These are phyloP conservation scores for Infundibulicybe gibba DNA, from an alignment of 768 basidiomycete species.

Conservation along the genomic window DNA sequence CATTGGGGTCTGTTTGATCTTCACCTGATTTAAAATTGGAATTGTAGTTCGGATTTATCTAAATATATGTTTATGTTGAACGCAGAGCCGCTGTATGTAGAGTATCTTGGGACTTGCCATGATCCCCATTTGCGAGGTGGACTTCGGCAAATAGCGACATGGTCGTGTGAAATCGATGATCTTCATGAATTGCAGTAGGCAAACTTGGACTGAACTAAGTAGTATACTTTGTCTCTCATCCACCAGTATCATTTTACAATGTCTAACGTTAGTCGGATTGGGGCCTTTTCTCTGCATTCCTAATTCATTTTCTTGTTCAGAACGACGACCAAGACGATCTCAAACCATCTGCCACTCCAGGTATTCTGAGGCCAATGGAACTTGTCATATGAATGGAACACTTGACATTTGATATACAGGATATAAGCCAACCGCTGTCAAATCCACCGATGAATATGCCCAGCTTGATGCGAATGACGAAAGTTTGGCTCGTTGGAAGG, in stretches of 20 bases:
- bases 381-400: too few relatives aligned
- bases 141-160: conserved; percentile 43
- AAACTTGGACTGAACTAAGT: conserved; percentile 14
- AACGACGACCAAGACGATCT: conserved; percentile 72
- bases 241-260: conserved; percentile 32
- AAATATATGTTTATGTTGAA: too few relatives aligned
- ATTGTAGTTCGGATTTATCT: conserved; percentile 8
- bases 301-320: conserved; percentile 18
- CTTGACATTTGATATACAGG: conserved; percentile 36
- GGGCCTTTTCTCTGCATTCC: not conserved
- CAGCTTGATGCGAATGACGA: conserved; percentile 88
- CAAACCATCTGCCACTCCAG: conserved; percentile 64
- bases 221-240: conserved; percentile 9
- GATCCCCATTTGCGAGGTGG: conserved; percentile 4
- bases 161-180: conserved; percentile 72
- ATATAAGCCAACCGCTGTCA: conserved; percentile 68
- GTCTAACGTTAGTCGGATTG: conserved; percentile 41
- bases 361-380: conserved; percentile 24
- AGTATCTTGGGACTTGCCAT: too few relatives aligned
- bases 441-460: conserved; percentile 79
- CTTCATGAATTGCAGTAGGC: conserved; percentile 11
- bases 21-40: conserved; percentile 8
- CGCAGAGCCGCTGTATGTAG: too few relatives aligned
- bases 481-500: conserved; percentile 94
- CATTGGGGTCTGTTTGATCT: conserved; percentile 1